Evolutionary conservation across 2,329 filamentous ascomycete genomes (phyloP), one percentile per base, ranked within the genome.

Genomic region (Massarina eburnea): DNA sequence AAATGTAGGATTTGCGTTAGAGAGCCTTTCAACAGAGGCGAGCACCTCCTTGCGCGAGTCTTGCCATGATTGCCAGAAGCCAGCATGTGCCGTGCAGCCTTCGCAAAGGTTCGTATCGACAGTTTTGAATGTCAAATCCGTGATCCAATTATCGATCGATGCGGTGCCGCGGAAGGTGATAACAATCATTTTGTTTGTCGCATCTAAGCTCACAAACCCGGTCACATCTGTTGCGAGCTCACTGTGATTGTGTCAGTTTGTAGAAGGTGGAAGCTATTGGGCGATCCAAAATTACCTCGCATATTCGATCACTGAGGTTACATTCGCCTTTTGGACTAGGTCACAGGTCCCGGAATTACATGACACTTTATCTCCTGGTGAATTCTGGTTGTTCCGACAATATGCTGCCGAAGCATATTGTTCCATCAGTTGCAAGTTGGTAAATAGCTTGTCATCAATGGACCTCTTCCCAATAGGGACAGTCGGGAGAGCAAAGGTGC

Each of bases 101-200:
- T 48, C 26, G 45, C 71, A 74, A 17, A 79, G 64, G 43, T 72
- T 64, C 19, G 68, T 75, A 57, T 71, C 62, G 33, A 66, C 50
- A 58, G 70, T 60, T 17, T 61, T 38, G 51, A 81, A 73, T 45
- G 72, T 57, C 35, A 80, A 52, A 57, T 87, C 78, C 37, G 80
- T 74, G 52, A 86, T 74, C 76, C 78, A 86, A 74, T 86, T 86
- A 42, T 77, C 75, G 54, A 83, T 54, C 24, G 80, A 81, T 45
- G 64, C 64, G 45, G 77, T 80, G 51, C 85, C 84, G 34, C 82
- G 79, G 66, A 84, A 75, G 18, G 82, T 73, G 22, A 85, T 61
- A 41, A 87, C 76, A 43, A 88, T 80, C 43, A 80, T 68, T 47
- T 64, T 50, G 49, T 76, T 73, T 14, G 74, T 73, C 24, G 65